Conservation (phyloP, 306 rosid species). For the Citrullus mucosospermus region DNA sequence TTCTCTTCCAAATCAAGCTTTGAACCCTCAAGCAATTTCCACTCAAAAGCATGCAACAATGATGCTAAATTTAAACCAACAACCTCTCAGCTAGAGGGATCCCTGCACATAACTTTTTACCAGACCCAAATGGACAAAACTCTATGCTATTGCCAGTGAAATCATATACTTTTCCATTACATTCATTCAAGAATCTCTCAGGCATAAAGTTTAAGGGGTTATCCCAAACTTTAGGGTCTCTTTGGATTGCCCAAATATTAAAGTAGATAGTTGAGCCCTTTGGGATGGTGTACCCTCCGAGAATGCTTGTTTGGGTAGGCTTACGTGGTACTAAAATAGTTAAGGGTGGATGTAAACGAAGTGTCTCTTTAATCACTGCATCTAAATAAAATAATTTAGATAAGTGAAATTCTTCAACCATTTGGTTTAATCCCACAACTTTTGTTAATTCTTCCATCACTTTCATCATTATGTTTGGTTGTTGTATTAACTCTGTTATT, state of each 20-base stretch:
- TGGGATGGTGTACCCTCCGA: constrained; percentile 17
- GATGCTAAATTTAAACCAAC: background rate
- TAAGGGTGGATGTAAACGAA: constrained; percentile 17
- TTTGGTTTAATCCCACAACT: constrained; percentile 14
- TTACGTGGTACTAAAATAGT: constrained; percentile 9
- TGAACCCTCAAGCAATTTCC: background rate
- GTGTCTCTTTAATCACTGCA: constrained; percentile 16
- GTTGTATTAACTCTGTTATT: constrained; percentile 10
- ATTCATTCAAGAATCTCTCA: background rate
- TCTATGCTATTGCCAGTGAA: constrained; percentile 6
- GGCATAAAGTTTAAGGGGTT: constrained; percentile 15
- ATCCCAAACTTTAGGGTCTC: constrained; percentile 21
- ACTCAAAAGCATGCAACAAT: background rate
- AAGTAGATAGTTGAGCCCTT: background rate
- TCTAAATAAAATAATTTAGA: constrained; percentile 11
- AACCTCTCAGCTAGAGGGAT: constrained; percentile 16
- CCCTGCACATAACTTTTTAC: constrained; percentile 22
- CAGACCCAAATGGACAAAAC: constrained; percentile 23
- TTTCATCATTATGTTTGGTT: constrained; percentile 11
- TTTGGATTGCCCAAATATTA: constrained; percentile 19
- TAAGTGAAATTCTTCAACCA: constrained; percentile 20
- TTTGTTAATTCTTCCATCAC: constrained; percentile 8
- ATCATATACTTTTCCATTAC: background rate
- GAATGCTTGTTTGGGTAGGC: constrained; percentile 2
- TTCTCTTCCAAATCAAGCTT: background rate